Conservation (phyloP, 2,329 filamentous ascomycete species). For the Sphaerostilbella broomeana region DNA sequence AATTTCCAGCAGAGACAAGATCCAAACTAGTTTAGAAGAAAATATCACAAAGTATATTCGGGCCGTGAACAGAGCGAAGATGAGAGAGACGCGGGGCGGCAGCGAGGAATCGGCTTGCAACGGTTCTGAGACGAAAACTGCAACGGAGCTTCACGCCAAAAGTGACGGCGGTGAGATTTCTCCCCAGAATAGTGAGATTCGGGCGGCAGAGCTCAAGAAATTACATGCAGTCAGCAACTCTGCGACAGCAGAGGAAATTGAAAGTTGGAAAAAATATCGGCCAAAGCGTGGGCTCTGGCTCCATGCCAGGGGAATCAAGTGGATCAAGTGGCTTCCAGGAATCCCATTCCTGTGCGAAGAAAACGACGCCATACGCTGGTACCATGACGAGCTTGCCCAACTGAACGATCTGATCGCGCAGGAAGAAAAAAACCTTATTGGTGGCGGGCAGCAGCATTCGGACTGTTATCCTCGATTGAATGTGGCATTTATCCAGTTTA, state of each 20-base stretch:
- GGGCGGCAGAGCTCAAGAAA: conserved; percentile 50
- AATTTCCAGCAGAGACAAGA: conserved; percentile 63
- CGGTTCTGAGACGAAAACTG: conserved; percentile 43
- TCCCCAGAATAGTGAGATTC: conserved; percentile 55
- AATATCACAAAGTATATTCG: conserved; percentile 65
- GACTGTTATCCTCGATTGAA: conserved; percentile 90
- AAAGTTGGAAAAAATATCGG: conserved; percentile 77
- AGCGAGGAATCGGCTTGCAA: conserved; percentile 41
- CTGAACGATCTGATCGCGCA: conserved; percentile 87
- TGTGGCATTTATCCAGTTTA: conserved; percentile 97
- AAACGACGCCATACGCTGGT: conserved; percentile 91
- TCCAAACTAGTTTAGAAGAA: conserved; percentile 73
- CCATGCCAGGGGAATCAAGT: conserved; percentile 62
- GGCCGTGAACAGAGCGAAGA: conserved; percentile 57
- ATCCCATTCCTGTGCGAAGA: conserved; percentile 79
- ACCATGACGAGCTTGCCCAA: conserved; percentile 75
- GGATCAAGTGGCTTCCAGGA: conserved; percentile 64
- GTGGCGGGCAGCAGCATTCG: no score
- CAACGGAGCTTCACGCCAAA: conserved; percentile 45
- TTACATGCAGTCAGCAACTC: no score
- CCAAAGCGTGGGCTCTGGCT: conserved; percentile 77
- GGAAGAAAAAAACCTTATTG: conserved; percentile 78
- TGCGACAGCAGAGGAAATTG: conserved; percentile 55
- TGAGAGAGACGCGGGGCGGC: conserved; percentile 49
- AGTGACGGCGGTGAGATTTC: conserved; percentile 41